Base-by-base conservation (phyloP, 1,284 basidiomycete species). In the Ganoderma sp. region DNA sequence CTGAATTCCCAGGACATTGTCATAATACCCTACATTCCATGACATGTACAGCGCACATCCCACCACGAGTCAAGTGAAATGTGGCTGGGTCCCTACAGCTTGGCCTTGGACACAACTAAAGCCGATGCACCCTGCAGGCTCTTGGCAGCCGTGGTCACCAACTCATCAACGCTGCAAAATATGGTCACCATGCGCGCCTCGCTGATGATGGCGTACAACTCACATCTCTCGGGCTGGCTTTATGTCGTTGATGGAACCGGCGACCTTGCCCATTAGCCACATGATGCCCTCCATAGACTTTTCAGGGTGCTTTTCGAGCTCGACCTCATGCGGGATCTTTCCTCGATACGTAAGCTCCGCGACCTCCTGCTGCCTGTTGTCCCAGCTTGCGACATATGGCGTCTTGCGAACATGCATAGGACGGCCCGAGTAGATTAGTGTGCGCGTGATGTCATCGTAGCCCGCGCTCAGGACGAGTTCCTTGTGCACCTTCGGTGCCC, bases 241-340 rank as follows among this genome's bases (percentile, higher is more conserved):
- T 74, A 96, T 87, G 60, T 94, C 91, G 64, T 88, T 84, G 73
- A 96, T 91, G 37, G 90, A 84, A 25, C 89, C 94, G 19, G 92
- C 92, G 4, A 94, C 93, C 75, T 88, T 90, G n/a, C 94, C 94
- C 93, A 95, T 96, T 22, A 95, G 79, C 91, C 89, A 91, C 76
- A 80, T 80, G 37, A 85, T 79, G 39, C 90, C 89, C 64, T 86
- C 83, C 22, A 90, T 75, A 0, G 85, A 89, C 72, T 84, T 89
- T 75, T 93, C 88, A 5, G 93, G 93, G 72, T 89, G 86, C 66
- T 81, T 82, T 75, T 88, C 82, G 52, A 95, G 78, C 77, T 95
- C 93, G 1, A 87, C 82, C 50, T 92, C 89, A 73, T 94, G 90
- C 9, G 94, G 94, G 67, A 96, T 84, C 72, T 87, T 88, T 1